phyloP scores from a whole-genome alignment of 441 rosid species.

The Breynia disticha region DNA sequence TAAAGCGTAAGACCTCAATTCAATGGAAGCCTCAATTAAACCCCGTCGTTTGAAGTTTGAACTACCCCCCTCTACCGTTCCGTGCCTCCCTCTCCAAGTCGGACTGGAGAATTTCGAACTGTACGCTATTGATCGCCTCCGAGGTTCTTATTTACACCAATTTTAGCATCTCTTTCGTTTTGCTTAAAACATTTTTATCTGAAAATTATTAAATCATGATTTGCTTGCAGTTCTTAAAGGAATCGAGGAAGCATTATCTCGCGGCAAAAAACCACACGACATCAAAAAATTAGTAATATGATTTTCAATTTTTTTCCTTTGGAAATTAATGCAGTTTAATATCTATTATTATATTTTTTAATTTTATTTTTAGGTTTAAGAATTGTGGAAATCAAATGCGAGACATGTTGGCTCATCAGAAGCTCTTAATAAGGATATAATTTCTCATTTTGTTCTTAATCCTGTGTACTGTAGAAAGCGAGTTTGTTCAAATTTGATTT shows the following conservation, averaged over 20 bases:
- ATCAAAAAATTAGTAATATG: conserved; percentile 46
- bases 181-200: neutral
- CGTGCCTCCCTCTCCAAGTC: conserved; percentile 85
- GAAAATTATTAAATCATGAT: neutral
- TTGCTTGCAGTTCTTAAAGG: conserved; percentile 63
- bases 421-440: conserved; percentile 53
- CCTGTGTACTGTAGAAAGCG: conserved; percentile 92
- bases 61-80: conserved; percentile 70
- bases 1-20: neutral
- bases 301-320: neutral
- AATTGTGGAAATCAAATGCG: conserved; percentile 64
- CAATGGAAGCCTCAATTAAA: neutral
- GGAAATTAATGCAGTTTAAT: too few relatives aligned
- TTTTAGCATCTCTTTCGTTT: neutral
- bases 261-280: conserved; percentile 68
- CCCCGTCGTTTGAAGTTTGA: conserved; percentile 26
- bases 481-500: conserved; percentile 8
- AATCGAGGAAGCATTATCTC: conserved; percentile 70
- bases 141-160: conserved; percentile 33
- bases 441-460: conserved; percentile 77
- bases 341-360: neutral
- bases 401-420: conserved; percentile 40
- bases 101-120: conserved; percentile 92
- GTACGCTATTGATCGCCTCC: conserved; percentile 86
- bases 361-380: conserved; percentile 23